These are phyloP conservation scores for Aspergillus candidus DNA, from an alignment of 2,329 filamentous ascomycete genomes.

Conservation along the genomic window DNA sequence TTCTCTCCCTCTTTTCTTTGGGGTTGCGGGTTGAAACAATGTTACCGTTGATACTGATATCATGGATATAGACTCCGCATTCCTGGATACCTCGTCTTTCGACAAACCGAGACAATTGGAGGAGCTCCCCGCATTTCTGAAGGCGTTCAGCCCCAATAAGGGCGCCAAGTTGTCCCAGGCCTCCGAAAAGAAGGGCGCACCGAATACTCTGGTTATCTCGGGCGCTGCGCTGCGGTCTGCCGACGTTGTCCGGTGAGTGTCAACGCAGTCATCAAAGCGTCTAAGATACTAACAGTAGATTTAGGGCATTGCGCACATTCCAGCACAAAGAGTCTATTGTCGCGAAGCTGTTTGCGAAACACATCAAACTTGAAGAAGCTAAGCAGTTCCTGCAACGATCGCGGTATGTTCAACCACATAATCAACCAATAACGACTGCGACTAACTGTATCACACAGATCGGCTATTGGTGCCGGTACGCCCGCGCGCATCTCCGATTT, in stretches of 20 bases:
- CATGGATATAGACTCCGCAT: slow-evolving; percentile 56
- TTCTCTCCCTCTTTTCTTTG: no score
- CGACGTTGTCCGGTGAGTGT: slow-evolving; percentile 64
- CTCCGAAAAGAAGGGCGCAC: slow-evolving; percentile 62
- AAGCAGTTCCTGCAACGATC: slow-evolving; percentile 65
- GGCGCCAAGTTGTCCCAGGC: slow-evolving; percentile 57
- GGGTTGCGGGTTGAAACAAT: not conserved
- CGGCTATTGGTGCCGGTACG: slow-evolving; percentile 85
- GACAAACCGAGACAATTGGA: slow-evolving; percentile 60
- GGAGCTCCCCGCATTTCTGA: slow-evolving; percentile 73
- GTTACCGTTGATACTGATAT: slow-evolving; percentile 3
- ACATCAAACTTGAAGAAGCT: slow-evolving; percentile 90
- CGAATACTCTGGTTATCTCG: slow-evolving; percentile 85
- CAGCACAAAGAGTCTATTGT: slow-evolving; percentile 72
- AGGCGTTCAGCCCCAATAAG: slow-evolving; percentile 51
- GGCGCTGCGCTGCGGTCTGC: slow-evolving; percentile 79
- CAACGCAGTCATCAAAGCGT: not conserved
- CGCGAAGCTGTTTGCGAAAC: slow-evolving; percentile 93
- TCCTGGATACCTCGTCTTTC: slow-evolving; percentile 75
- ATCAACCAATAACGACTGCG: slow-evolving; percentile 3
- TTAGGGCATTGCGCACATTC: slow-evolving; percentile 66
- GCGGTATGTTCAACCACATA: slow-evolving; percentile 36
- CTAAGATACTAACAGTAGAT: slow-evolving; percentile 1
- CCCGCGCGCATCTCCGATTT: slow-evolving; percentile 76
- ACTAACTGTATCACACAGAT: slow-evolving; percentile 43